Conservation (phyloP, 495 filamentous ascomycete genomes). For the Thermothielavioides terrestris region DNA sequence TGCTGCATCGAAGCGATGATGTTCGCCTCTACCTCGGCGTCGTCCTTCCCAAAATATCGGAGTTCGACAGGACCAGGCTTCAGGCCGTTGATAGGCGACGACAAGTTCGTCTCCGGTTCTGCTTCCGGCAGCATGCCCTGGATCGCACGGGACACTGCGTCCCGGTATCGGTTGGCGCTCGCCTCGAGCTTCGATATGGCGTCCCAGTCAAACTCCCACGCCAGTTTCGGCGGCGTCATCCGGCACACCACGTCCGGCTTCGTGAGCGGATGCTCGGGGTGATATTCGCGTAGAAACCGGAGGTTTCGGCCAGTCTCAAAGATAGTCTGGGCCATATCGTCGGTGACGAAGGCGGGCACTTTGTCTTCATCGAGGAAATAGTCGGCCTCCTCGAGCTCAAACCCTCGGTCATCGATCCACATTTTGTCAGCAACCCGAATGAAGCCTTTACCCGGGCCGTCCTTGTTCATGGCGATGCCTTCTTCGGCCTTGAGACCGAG, state of each 20-base stretch:
- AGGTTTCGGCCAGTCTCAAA: slow-evolving; percentile 75
- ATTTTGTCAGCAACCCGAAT: slow-evolving; percentile 51
- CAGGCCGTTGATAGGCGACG: neutral
- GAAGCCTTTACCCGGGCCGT: slow-evolving; percentile 44
- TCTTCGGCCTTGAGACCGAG: slow-evolving; percentile 58
- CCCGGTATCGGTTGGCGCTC: slow-evolving; percentile 56
- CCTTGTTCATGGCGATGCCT: slow-evolving; percentile 39
- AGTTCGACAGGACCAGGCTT: slow-evolving; percentile 15
- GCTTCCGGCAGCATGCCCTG: slow-evolving; percentile 1
- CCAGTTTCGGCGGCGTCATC: slow-evolving; percentile 47
- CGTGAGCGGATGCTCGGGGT: slow-evolving; percentile 70
- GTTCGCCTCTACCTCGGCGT: slow-evolving; percentile 39
- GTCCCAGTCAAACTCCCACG: slow-evolving; percentile 71
- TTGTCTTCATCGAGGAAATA: slow-evolving; percentile 51
- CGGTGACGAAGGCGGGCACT: slow-evolving; percentile 58
- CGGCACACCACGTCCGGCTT: slow-evolving; percentile 36
- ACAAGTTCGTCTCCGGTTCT: neutral
- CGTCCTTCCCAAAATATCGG: slow-evolving; percentile 41
- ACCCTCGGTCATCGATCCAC: slow-evolving; percentile 46
- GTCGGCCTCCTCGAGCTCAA: slow-evolving; percentile 44
- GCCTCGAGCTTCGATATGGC: slow-evolving; percentile 55
- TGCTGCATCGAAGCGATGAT: slow-evolving; percentile 43
- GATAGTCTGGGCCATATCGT: slow-evolving; percentile 54
- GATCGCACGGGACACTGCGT: slow-evolving; percentile 38
- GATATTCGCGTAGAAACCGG: slow-evolving; percentile 59